A percentile compares a stretch with the other conserved stretches of the same genome.
These are phyloP conservation scores for Yamadazyma takamatsuzukensis DNA, from an alignment of 805 yeast species.

Conservation along the genomic window DNA sequence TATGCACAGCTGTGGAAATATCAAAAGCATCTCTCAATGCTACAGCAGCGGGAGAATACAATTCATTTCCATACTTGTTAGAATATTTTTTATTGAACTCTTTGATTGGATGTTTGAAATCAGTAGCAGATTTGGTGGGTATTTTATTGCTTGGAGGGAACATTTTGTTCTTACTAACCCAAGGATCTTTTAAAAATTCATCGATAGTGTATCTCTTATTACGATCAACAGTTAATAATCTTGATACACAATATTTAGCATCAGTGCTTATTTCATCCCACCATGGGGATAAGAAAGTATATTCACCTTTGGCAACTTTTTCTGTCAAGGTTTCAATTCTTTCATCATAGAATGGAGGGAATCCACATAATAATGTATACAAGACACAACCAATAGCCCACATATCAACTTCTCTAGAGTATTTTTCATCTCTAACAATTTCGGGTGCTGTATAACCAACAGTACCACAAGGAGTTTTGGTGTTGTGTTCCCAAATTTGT, in stretches of 20 bases:
- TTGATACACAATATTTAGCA: slow-evolving; percentile 68
- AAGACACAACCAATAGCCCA: slow-evolving; percentile 98
- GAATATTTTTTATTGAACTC: slow-evolving; percentile 13
- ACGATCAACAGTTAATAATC: slow-evolving; percentile 70
- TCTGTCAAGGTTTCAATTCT: slow-evolving; percentile 68
- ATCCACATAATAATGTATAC: slow-evolving; percentile 91
- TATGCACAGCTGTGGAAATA: slow-evolving; percentile 79
- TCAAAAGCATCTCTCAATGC: slow-evolving; percentile 86
- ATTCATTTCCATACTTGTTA: slow-evolving; percentile 18
- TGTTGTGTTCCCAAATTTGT: slow-evolving; percentile 79
- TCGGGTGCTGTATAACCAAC: slow-evolving; percentile 99
- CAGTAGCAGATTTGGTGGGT: slow-evolving; percentile 1
- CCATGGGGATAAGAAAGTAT: slow-evolving; percentile 76
- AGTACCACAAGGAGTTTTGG: slow-evolving; percentile 98
- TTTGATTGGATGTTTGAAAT: slow-evolving; percentile 22
- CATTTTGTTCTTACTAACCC: slow-evolving; percentile 43
- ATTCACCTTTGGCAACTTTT: slow-evolving; percentile 78
- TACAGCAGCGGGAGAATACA: slow-evolving; percentile 71
- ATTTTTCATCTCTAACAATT: slow-evolving; percentile 88
- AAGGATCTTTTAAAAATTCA: slow-evolving; percentile 70
- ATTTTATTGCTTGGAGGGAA: slow-evolving; percentile 7
- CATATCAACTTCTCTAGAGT: slow-evolving; percentile 94
- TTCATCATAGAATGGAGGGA: slow-evolving; percentile 95
- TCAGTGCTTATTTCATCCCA: slow-evolving; percentile 76
- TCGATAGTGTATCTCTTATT: slow-evolving; percentile 64